Conservation (phyloP, 176 grass and related monocot genomes). For the Zea luxurians region DNA sequence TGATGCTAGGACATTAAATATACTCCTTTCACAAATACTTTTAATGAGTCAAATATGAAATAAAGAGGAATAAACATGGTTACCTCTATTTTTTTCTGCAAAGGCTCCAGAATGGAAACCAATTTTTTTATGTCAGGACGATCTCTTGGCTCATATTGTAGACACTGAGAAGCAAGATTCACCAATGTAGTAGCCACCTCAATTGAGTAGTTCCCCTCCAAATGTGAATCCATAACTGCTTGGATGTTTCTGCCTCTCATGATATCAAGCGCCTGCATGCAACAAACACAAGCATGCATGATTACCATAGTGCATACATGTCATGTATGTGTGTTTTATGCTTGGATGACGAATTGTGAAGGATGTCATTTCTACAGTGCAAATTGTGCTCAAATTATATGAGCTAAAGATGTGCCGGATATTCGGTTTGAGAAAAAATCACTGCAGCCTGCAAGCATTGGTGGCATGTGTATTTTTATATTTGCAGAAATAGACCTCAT, state of each 20-base stretch:
- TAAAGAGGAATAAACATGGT: constrained; percentile 17
- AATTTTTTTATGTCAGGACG: constrained; percentile 74
- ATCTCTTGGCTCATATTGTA: constrained; percentile 89
- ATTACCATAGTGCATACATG: constrained; percentile 14
- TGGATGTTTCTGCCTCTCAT: constrained; percentile 78
- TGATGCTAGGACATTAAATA: constrained; percentile 3
- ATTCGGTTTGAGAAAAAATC: constrained; percentile 25
- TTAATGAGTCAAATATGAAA: constrained; percentile 1
- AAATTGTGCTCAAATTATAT: constrained; percentile 12
- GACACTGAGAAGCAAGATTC: constrained; percentile 77
- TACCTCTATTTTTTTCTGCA: constrained; percentile 83
- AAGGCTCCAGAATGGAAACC: constrained; percentile 63
- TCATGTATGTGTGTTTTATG: neutral
- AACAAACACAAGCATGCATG: constrained; percentile 18
- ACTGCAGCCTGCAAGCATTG: neutral
- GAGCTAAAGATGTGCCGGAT: neutral
- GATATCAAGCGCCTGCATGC: constrained; percentile 77
- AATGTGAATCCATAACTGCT: constrained; percentile 87
- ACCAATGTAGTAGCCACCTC: constrained; percentile 84
- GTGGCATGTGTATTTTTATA: neutral
- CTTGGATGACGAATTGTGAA: neutral
- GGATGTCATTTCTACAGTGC: constrained; percentile 6
- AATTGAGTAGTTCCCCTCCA: constrained; percentile 86
- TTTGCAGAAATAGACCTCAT: constrained; percentile 3
- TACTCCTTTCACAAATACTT: constrained; percentile 7